These are phyloP conservation scores for Citrus australasica DNA, from an alignment of 345 rosid species.

Conservation along the genomic window DNA sequence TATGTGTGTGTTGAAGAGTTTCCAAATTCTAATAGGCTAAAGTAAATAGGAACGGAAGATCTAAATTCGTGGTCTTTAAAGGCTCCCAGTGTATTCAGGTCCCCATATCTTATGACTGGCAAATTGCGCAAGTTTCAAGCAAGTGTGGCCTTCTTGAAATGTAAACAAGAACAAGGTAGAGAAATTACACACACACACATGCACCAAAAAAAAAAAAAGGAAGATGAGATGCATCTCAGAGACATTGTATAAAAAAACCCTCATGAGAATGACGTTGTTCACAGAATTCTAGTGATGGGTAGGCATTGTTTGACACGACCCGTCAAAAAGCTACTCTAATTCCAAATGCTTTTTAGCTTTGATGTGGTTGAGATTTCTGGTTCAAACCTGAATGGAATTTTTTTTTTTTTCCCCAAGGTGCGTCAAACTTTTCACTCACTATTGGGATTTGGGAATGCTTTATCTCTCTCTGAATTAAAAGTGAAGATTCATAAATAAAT, in stretches of 20 bases:
- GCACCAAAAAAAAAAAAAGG: too few species aligned
- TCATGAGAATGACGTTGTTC: background rate
- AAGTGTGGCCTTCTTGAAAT: background rate
- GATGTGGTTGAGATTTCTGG: background rate
- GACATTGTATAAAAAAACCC: background rate
- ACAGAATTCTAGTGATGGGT: background rate
- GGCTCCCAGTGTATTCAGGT: background rate
- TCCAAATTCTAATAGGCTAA: background rate
- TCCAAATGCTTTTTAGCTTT: background rate
- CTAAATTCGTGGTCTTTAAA: background rate
- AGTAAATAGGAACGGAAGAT: background rate
- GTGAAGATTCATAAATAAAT: too few species aligned
- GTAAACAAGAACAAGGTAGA: background rate
- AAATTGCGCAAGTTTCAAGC: background rate
- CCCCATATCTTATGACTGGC: background rate
- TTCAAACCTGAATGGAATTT: background rate
- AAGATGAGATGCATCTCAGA: background rate
- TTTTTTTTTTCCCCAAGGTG: too few species aligned
- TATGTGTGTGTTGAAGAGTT: background rate
- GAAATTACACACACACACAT: background rate
- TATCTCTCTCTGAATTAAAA: too few species aligned
- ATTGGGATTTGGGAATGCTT: too few species aligned
- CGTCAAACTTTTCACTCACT: too few species aligned
- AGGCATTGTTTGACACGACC: background rate
- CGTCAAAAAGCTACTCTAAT: background rate